Evolutionary conservation across 2,329 filamentous ascomycete genomes (phyloP).

Genomic region (Colletotrichum lentis): DNA sequence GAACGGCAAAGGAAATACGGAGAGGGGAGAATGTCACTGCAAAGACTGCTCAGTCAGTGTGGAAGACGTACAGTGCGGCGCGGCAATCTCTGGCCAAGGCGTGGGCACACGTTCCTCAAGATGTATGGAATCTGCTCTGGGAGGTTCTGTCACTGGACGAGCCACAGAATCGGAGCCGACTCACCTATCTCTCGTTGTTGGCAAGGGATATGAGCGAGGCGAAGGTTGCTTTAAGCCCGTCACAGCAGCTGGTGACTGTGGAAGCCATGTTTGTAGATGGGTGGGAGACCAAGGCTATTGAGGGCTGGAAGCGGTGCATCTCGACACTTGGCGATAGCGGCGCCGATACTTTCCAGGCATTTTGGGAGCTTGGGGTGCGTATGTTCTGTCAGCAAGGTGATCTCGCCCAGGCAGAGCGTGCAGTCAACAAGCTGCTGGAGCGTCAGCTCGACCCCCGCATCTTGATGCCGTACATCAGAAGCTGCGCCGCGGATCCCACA

Average conservation of each 20-base stretch:
- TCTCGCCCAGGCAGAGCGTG: constrained; percentile 64
- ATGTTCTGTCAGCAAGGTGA: constrained; percentile 69
- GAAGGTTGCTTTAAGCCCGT: constrained; percentile 61
- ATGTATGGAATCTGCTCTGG: constrained; percentile 74
- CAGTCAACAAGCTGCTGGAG: constrained; percentile 63
- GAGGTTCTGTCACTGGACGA: constrained; percentile 63
- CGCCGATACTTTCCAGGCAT: constrained; percentile 59
- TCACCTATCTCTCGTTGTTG: constrained; percentile 68
- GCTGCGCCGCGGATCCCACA: constrained; percentile 64
- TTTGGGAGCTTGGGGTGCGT: constrained; percentile 71
- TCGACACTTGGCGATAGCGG: constrained; percentile 58
- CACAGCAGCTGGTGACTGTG: constrained; percentile 72
- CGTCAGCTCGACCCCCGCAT: constrained; percentile 62
- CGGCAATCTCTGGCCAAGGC: constrained; percentile 54
- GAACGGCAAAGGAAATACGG: constrained; percentile 44
- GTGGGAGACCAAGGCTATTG: constrained; percentile 65
- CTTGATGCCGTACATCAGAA: constrained; percentile 73
- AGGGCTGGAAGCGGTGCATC: constrained; percentile 69
- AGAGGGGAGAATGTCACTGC: constrained; percentile 40
- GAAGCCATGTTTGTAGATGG: constrained; percentile 73
- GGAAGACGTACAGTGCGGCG: constrained; percentile 60
- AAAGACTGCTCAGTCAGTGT: constrained; percentile 53
- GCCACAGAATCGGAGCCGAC: constrained; percentile 60
- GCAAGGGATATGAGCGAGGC: constrained; percentile 71
- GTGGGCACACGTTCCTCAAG: constrained; percentile 65